Evolutionary conservation across 208 protist genomes (phyloP), one percentile per base, ranked within the genome.

Genomic region (Baffinella frigidus): DNA sequence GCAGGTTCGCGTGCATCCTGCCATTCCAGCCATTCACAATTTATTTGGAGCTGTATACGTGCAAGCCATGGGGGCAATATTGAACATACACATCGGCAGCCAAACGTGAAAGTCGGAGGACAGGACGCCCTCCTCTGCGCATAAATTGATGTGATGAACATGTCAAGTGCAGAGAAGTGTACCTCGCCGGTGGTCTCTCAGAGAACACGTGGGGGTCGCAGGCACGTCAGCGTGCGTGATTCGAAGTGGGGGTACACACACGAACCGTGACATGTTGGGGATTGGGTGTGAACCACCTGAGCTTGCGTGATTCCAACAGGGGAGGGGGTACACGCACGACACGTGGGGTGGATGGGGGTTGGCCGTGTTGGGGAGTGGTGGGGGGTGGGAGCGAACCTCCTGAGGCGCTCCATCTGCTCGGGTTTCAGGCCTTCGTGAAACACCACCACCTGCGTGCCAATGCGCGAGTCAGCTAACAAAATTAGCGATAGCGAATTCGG

Each of bases 341-440:
- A 64, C 20, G 48, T 24, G 11, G 48, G 17, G 17, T 7, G 17
- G 48, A 64, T n/a, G 56, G 0, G 24, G 56, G 9, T 64, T 64
- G 56, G 17, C 3, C 56, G 17, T n/a, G 56, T 1, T 33, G 56
- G 3, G 56, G n/a, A n/a, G n/a, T n/a, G n/a, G n/a, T 64, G 48
- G 48, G 11, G 17, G 11, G 17, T 7, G 11, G 48, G 24, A 64
- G 0, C 24, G 9, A 64, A 14, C 56, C 30, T 14, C 68, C 68
- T 1, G 14, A 74, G 68, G 36, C 3, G 3, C 77, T 87, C 77
- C 77, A 87, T 87, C 27, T 87, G n/a, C 0, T 56, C 50, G 48
- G 43, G 27, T 24, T 41, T 87, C 10, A 87, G 50, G 20, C 77
- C 77, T 43, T 87, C 77, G 50, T 87, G 77, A 33, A 87, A 87